Evolutionary conservation across 164 flowering plant species (phyloP).

Genomic region (Euptelea pleiosperma): DNA sequence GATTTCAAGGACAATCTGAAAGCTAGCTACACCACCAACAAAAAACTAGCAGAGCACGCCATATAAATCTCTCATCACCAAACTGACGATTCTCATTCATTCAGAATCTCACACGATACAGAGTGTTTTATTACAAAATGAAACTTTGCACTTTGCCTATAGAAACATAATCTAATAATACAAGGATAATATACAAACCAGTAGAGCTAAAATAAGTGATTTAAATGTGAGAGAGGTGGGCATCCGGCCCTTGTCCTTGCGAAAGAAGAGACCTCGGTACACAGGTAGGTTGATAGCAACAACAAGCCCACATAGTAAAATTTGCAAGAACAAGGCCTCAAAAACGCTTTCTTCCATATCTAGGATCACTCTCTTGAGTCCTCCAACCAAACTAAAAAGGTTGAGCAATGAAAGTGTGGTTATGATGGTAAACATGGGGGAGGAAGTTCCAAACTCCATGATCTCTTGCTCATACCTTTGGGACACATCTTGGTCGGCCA

Average conservation of each 20-base stretch:
- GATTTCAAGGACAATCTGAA: too few relatives aligned
- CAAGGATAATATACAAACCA: constrained; percentile 21
- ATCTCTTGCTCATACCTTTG: constrained; percentile 51
- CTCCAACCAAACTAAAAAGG: constrained; percentile 37
- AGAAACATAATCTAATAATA: too few relatives aligned
- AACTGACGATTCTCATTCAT: too few relatives aligned
- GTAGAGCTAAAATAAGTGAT: constrained; percentile 36
- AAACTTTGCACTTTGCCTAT: too few relatives aligned
- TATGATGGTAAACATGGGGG: constrained; percentile 52
- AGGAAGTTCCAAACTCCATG: constrained; percentile 68
- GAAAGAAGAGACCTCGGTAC: constrained; percentile 50
- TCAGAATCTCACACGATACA: too few relatives aligned
- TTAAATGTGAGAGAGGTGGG: constrained; percentile 44
- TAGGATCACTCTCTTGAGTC: constrained; percentile 19
- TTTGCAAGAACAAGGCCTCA: constrained; percentile 38
- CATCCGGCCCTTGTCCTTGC: constrained; percentile 64
- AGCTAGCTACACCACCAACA: too few relatives aligned
- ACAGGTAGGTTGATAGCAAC: constrained; percentile 54
- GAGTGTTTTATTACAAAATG: too few relatives aligned
- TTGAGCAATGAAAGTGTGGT: constrained; percentile 59
- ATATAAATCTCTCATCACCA: too few relatives aligned
- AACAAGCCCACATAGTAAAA: constrained; percentile 37
- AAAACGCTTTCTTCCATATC: neutral
- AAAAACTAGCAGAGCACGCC: too few relatives aligned
- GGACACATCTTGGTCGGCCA: constrained; percentile 42